These are phyloP conservation scores for Paramecium primaurelia DNA, from an alignment of 73 alveolate species.

Conservation along the genomic window DNA sequence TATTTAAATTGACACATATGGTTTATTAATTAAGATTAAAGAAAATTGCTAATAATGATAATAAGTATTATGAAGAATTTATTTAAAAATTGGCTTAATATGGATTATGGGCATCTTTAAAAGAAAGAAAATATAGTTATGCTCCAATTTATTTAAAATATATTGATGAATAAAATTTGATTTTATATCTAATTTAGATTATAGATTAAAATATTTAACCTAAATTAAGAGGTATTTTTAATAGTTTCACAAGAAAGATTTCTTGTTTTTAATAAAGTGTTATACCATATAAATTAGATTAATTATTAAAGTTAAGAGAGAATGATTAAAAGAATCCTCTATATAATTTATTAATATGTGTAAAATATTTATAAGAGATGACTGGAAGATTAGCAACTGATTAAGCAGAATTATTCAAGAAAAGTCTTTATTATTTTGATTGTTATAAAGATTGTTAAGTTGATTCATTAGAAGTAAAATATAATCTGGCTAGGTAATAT, in stretches of 20 bases:
- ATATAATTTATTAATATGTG: neutral
- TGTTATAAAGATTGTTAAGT: neutral
- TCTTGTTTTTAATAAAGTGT: neutral
- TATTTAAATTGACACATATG: neutral
- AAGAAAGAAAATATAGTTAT: neutral
- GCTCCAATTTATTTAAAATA: slow-evolving; percentile 36
- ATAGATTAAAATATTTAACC: neutral
- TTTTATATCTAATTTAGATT: neutral
- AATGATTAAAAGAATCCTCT: neutral
- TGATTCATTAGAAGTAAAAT: slow-evolving; percentile 16
- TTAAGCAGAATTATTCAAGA: neutral
- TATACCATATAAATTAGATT: neutral
- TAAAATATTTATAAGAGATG: neutral
- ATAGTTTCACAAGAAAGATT: slow-evolving; percentile 39
- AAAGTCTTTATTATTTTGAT: slow-evolving; percentile 33
- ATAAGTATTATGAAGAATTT: neutral
- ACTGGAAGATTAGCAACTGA: slow-evolving; percentile 19
- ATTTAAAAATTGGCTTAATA: neutral
- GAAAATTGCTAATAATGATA: slow-evolving; percentile 19
- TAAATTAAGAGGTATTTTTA: slow-evolving; percentile 9
- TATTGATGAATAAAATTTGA: neutral
- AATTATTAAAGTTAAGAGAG: neutral
- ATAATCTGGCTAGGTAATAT: slow-evolving; percentile 33
- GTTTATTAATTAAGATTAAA: slow-evolving; percentile 11
- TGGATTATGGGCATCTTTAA: slow-evolving; percentile 43